phyloP scores from a whole-genome alignment of 1,139 yeast genomes.

The Blastobotrys serpentis region DNA sequence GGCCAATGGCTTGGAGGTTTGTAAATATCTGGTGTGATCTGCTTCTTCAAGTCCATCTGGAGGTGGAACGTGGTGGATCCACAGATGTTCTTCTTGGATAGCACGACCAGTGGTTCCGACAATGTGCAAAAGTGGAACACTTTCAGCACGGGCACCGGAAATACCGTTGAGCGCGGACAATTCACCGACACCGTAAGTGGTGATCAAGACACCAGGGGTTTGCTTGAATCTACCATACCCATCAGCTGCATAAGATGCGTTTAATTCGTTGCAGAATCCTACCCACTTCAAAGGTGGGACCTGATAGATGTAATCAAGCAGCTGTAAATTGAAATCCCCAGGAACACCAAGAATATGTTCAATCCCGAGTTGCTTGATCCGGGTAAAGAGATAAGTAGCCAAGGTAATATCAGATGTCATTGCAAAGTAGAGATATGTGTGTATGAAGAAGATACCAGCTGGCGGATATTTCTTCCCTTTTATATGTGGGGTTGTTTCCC shows the following conservation, averaged over 20 bases:
- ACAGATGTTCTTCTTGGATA: constrained; percentile 40
- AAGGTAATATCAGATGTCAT: constrained; percentile 32
- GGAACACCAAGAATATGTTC: constrained; percentile 72
- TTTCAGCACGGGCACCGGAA: constrained; percentile 80
- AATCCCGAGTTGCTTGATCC: constrained; percentile 58
- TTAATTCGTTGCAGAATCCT: constrained; percentile 62
- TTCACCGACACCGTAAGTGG: constrained; percentile 86
- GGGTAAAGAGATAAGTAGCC: constrained; percentile 57
- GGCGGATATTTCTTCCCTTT: not conserved
- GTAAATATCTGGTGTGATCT: constrained; percentile 64
- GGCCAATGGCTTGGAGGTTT: constrained; percentile 57
- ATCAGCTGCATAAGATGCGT: constrained; percentile 75
- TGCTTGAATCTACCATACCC: constrained; percentile 63
- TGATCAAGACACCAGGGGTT: constrained; percentile 42
- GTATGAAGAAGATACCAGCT: not conserved
- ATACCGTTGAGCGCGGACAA: constrained; percentile 81
- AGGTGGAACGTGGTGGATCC: constrained; percentile 71
- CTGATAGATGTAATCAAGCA: constrained; percentile 62
- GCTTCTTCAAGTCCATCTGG: constrained; percentile 41
- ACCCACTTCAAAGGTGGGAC: constrained; percentile 59
- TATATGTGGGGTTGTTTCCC: not conserved
- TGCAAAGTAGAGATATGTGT: not conserved
- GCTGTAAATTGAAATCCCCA: constrained; percentile 58
- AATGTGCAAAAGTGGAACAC: constrained; percentile 73
- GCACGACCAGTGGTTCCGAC: constrained; percentile 71